Conservation (phyloP, 2,329 filamentous ascomycete species). For the Paraphoma chrysanthemicola region DNA sequence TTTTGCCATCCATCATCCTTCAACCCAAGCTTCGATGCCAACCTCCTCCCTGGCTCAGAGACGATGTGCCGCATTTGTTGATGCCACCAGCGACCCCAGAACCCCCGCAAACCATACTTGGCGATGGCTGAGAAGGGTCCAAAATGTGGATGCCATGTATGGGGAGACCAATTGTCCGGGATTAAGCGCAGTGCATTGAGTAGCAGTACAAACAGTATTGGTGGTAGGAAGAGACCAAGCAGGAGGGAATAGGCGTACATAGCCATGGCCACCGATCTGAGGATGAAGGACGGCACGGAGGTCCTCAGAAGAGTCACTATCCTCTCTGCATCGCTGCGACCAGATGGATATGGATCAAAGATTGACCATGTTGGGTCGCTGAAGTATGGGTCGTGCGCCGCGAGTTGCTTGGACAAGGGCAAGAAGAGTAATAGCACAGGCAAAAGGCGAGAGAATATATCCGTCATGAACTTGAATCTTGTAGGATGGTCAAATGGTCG, state of each 20-base stretch:
- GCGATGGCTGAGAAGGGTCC: conserved; percentile 8
- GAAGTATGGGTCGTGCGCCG: conserved; percentile 9
- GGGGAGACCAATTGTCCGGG: conserved; percentile 8
- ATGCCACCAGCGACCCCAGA: conserved; percentile 19
- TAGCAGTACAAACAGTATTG: conserved; percentile 3
- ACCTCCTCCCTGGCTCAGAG: conserved; percentile 9
- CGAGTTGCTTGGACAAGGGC: conserved; percentile 10
- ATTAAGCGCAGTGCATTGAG: conserved; percentile 2
- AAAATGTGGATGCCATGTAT: conserved; percentile 12
- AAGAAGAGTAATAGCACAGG: conserved; percentile 8
- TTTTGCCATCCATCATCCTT: conserved; percentile 1
- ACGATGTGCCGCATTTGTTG: conserved; percentile 18
- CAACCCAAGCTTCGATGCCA: conserved; percentile 3
- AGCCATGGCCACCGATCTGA: conserved; percentile 7
- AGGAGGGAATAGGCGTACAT: conserved; percentile 12
- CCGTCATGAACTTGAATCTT: background rate
- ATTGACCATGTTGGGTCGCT: conserved; percentile 1
- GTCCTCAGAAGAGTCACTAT: background rate
- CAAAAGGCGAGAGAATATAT: background rate
- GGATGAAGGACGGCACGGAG: background rate
- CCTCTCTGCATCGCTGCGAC: background rate
- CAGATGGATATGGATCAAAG: background rate
- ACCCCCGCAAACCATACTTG: conserved; percentile 4
- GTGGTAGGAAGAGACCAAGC: conserved; percentile 10
- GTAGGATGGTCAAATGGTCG: background rate